phyloP scores from a whole-genome alignment of 139 green algal species.

The Mesostigma viride region DNA sequence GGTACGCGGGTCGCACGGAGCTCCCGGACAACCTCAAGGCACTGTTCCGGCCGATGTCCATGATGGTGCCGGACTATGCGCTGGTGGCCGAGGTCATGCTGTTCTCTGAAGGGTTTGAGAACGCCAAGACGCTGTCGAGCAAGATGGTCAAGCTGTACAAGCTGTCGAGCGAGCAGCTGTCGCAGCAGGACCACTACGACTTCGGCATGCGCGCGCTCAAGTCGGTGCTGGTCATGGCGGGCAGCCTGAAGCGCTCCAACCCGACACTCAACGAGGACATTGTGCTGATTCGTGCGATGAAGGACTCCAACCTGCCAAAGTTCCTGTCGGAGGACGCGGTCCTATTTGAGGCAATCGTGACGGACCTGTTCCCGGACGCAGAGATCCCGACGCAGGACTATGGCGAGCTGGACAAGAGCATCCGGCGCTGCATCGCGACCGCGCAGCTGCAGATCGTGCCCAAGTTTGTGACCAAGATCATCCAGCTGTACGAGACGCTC shows the following conservation, averaged over 20 bases:
- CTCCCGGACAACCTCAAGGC: slow-evolving; percentile 76
- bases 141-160: slow-evolving; percentile 91
- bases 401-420: slow-evolving; percentile 51
- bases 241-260: slow-evolving; percentile 58
- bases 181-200: slow-evolving; percentile 70
- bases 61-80: slow-evolving; percentile 79
- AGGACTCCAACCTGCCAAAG: slow-evolving; percentile 78
- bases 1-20: slow-evolving; percentile 70
- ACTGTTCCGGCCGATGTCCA: slow-evolving; percentile 68
- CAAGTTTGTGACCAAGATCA: slow-evolving; percentile 58
- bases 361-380: slow-evolving; percentile 70
- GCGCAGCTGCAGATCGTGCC: slow-evolving; percentile 44
- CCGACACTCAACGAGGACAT: slow-evolving; percentile 54
- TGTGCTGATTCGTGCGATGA: slow-evolving; percentile 66
- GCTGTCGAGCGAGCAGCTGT: slow-evolving; percentile 76
- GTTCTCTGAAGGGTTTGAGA: slow-evolving; percentile 67
- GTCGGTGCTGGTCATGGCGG: slow-evolving; percentile 74
- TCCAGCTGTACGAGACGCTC: slow-evolving; percentile 77
- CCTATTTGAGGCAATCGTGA: slow-evolving; percentile 73
- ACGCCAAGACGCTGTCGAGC: slow-evolving; percentile 54
- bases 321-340: slow-evolving; percentile 65
- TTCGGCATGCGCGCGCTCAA: slow-evolving; percentile 80
- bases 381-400: slow-evolving; percentile 55
- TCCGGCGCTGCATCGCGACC: slow-evolving; percentile 37
- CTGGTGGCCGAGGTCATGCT: slow-evolving; percentile 74